Percentiles rank a stretch among this genome's conserved stretches.
phyloP scores from a whole-genome alignment of 495 filamentous ascomycete genomes.

The Poronia punctata region DNA sequence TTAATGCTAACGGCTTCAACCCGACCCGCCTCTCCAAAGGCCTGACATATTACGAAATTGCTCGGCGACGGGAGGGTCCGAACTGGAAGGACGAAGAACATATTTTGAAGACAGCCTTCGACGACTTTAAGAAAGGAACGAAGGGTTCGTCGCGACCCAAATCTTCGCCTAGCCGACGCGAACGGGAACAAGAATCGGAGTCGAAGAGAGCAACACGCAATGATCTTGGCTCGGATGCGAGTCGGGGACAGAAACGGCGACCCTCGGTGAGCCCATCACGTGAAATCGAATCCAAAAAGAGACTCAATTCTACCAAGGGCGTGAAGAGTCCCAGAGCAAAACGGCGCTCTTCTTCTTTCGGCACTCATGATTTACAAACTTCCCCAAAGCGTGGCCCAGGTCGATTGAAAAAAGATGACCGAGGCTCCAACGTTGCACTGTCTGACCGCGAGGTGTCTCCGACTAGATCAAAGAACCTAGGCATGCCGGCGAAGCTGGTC shows the following conservation, averaged over 20 bases:
- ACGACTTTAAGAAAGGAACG: slow-evolving; percentile 49
- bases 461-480: slow-evolving; percentile 29
- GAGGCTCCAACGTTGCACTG: slow-evolving; percentile 33
- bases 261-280: slow-evolving; percentile 40
- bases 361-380: slow-evolving; percentile 32
- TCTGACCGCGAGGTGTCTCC: slow-evolving; percentile 50
- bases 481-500: slow-evolving; percentile 37
- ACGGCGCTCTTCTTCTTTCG: slow-evolving; percentile 30
- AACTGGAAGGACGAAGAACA: slow-evolving; percentile 85
- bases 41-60: slow-evolving; percentile 76
- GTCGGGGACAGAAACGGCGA: slow-evolving; percentile 38
- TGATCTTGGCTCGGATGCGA: slow-evolving; percentile 36
- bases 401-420: slow-evolving; percentile 43
- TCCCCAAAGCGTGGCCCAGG: slow-evolving; percentile 43
- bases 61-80: slow-evolving; percentile 70
- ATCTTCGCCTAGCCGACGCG: slow-evolving; percentile 47
- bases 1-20: slow-evolving; percentile 71
- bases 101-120: slow-evolving; percentile 72
- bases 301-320: slow-evolving; percentile 22
- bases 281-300: slow-evolving; percentile 34
- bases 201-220: slow-evolving; percentile 40
- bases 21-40: slow-evolving; percentile 65
- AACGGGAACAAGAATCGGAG: slow-evolving; percentile 51
- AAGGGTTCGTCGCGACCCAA: slow-evolving; percentile 33
- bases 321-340: slow-evolving; percentile 38